Conservation (phyloP, 371 early-diverging fungal genomes). For the Smittium mucronatum region DNA sequence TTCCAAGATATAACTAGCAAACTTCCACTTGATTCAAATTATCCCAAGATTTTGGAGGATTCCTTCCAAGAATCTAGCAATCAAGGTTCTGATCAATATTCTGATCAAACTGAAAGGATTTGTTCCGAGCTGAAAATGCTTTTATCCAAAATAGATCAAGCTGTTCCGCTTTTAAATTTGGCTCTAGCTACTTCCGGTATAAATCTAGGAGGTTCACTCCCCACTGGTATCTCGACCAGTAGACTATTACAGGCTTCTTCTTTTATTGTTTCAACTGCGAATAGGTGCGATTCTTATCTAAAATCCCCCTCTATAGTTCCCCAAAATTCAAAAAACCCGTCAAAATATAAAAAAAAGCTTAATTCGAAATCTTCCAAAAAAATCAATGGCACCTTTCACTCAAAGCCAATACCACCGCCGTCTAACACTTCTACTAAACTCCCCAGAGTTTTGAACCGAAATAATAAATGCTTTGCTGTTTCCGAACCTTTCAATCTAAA, state of each 20-base stretch:
- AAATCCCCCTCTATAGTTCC: neutral
- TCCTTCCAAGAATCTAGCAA: neutral
- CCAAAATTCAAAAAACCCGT: neutral
- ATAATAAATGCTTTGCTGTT: conserved; percentile 13
- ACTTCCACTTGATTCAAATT: neutral
- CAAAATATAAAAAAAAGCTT: no score
- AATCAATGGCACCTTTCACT: neutral
- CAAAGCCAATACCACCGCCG: neutral
- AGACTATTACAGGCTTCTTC: conserved; percentile 43
- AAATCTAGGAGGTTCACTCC: conserved; percentile 27
- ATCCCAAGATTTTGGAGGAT: neutral
- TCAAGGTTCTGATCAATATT: neutral
- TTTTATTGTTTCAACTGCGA: conserved; percentile 17
- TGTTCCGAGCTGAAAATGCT: conserved; percentile 32
- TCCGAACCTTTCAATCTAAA: conserved; percentile 31
- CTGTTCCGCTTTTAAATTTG: conserved; percentile 52
- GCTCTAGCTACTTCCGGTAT: conserved; percentile 41
- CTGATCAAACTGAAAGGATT: conserved; percentile 14
- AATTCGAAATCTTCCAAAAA: neutral
- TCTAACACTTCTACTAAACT: neutral
- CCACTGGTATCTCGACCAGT: conserved; percentile 31
- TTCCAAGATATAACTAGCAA: neutral
- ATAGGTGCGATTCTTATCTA: neutral
- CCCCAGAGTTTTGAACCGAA: neutral
- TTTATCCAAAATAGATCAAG: conserved; percentile 41